phyloP scores from a whole-genome alignment of 768 basidiomycete species.

The Candolleomyces aberdarensis region DNA sequence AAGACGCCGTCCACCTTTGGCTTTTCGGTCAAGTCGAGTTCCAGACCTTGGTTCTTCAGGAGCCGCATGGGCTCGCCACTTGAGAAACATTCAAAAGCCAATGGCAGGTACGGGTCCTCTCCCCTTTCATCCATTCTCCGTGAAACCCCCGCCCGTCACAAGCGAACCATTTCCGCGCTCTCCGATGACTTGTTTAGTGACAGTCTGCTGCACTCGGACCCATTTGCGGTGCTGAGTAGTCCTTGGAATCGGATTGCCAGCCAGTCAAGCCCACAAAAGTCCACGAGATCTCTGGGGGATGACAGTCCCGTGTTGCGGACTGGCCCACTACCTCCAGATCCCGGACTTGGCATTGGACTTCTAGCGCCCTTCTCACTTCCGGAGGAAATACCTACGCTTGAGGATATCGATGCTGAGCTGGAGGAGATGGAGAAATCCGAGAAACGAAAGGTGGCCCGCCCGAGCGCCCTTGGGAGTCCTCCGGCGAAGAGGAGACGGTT shows the following conservation, averaged over 20 bases:
- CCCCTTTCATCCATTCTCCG: constrained; percentile 4
- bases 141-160: constrained; percentile 15
- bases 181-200: constrained; percentile 44
- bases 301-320: constrained; percentile 59
- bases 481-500: neutral
- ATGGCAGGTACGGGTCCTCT: neutral
- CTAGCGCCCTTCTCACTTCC: constrained; percentile 54
- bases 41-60: constrained; percentile 8
- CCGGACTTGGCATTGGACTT: constrained; percentile 50
- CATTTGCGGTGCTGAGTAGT: constrained; percentile 45
- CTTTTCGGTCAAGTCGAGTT: neutral
- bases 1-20: constrained; percentile 11
- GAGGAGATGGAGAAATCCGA: constrained; percentile 23
- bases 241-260: constrained; percentile 32
- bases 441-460: constrained; percentile 14
- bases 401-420: constrained; percentile 27
- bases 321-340: constrained; percentile 28
- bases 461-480: neutral
- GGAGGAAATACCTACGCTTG: constrained; percentile 24
- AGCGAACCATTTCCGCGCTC: constrained; percentile 30
- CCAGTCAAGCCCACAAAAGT: constrained; percentile 19
- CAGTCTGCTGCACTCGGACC: constrained; percentile 34
- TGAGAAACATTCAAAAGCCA: constrained; percentile 4
- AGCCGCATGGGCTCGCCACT: constrained; percentile 6
- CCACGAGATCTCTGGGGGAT: constrained; percentile 29